Base-by-base conservation (phyloP, 2,329 filamentous ascomycete species). In the Xylaria sp. region DNA sequence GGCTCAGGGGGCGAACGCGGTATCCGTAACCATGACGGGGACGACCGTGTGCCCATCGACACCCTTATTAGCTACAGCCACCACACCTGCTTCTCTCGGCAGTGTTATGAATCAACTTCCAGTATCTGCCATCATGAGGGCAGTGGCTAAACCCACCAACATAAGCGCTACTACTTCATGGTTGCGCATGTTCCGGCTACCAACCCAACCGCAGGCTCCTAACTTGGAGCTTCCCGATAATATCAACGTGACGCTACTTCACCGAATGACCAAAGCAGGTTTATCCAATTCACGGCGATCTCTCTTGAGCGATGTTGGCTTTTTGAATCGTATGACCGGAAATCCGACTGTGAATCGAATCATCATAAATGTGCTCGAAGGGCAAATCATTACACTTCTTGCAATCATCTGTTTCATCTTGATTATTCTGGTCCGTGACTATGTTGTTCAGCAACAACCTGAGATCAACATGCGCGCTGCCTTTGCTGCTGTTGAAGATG, bases 371-470 rank as follows among this genome's bases (percentile, higher is more conserved):
- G 88, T 95, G 0, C 83, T 98, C 3, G 96, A 99, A 81, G 96
- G 96, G 3, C 94, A 97, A 77, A 88, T 98, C 57, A 97, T 99
- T 73, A 99, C 95, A 0, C 83, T 98, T 5, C 83, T 97, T 12
- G 93, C 98, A 60, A 95, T 99, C 8, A 87, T 97, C 53, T 94
- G 92, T 66, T 99, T 98, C 80, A 98, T 99, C 68, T 83, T 99
- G n/a, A 90, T 99, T 50, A 99, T 99, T 74, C 82, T 99, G 3
- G 98, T 99, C 55, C 86, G 97, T 55, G 96, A 99, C 82, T 99
- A 97, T 87, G 96, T 99, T 60, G 94, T 99, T 10, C 96, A 99
- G 79, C 96, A 99, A 79, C 96, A 99, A 78, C 96, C 95, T 5
- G 91, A 94, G 72, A 91, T 96, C 73, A 97, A 97, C 75, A 91